phyloP scores from a whole-genome alignment of 257 asterid genomes.

The Salvia miltiorrhiza region DNA sequence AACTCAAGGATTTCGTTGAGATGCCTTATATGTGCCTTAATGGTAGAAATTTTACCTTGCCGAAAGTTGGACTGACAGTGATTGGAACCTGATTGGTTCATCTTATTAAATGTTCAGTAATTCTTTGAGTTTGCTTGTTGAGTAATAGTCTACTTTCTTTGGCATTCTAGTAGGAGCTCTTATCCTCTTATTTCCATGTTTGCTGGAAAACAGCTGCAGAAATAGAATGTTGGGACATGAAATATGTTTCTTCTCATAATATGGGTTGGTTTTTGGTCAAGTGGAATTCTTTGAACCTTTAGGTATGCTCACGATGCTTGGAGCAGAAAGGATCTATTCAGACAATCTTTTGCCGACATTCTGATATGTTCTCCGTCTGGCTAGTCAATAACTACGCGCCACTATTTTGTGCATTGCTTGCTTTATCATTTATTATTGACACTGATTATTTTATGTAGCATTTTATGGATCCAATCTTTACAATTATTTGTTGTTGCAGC shows the following conservation, averaged over 20 bases:
- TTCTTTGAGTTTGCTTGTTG: background rate
- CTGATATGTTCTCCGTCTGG: background rate
- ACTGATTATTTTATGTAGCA: background rate
- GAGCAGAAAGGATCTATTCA: background rate
- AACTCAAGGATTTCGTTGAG: background rate
- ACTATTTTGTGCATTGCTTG: background rate
- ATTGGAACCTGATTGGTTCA: background rate
- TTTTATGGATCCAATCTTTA: conserved; percentile 20
- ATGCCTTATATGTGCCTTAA: background rate
- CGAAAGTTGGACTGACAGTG: background rate
- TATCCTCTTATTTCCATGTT: background rate
- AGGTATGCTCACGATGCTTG: background rate
- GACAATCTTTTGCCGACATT: background rate
- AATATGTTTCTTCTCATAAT: background rate
- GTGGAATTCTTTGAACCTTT: background rate
- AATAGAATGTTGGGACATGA: background rate
- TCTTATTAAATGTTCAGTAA: background rate
- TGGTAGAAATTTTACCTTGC: background rate
- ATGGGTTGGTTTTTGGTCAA: background rate
- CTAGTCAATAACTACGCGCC: background rate
- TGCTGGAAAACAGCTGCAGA: background rate
- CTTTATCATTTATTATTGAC: background rate
- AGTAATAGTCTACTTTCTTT: background rate
- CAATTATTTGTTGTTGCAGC: conserved; percentile 50
- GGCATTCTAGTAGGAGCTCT: background rate